Evolutionary conservation across 148 eudicot genomes (phyloP).

Genomic region (Silene latifolia): DNA sequence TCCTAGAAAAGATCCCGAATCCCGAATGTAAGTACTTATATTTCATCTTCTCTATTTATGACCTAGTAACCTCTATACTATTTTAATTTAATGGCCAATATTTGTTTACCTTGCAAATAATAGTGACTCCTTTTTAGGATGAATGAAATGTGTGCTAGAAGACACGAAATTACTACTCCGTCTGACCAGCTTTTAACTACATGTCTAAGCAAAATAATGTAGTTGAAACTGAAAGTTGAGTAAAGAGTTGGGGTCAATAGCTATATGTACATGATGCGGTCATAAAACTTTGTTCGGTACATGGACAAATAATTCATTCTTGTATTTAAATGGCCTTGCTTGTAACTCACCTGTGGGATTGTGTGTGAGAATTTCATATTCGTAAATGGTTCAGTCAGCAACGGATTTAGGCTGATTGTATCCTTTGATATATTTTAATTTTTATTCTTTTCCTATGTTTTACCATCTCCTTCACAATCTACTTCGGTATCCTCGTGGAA

Average conservation of each 20-base stretch:
- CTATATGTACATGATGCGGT: neutral
- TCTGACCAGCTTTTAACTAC: neutral
- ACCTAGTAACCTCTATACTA: neutral
- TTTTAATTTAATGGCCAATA: neutral
- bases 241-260: neutral
- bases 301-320: neutral
- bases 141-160: conserved; percentile 5
- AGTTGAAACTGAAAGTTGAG: neutral
- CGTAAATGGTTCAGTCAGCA: neutral
- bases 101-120: conserved; percentile 8
- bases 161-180: neutral
- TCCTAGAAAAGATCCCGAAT: conserved; percentile 96
- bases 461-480: neutral
- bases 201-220: neutral
- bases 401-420: neutral
- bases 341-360: neutral
- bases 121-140: conserved; percentile 10
- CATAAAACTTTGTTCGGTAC: neutral
- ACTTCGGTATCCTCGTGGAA: neutral
- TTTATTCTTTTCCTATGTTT: neutral
- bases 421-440: neutral
- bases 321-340: neutral
- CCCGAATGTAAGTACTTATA: conserved; percentile 62
- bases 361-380: neutral
- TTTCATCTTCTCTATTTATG: neutral